Evolutionary conservation across 208 protist genomes (phyloP), one percentile per base, ranked within the genome.

Genomic region (Trypanosoma mega): DNA sequence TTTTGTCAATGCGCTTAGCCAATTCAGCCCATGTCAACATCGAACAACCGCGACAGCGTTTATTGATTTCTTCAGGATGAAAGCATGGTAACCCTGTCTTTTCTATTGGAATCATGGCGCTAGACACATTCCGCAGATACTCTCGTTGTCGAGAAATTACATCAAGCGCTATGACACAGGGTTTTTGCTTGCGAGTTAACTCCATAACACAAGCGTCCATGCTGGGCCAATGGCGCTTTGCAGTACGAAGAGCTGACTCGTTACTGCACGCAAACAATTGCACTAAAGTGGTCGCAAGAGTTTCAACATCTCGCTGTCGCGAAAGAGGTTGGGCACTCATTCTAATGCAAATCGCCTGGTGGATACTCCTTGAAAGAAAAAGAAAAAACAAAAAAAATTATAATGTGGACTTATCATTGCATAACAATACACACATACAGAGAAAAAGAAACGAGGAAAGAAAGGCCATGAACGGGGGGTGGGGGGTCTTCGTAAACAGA

Each of bases 141-240:
- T 72, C 57, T 20, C 57, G 34, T 52, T 89, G 85, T 18, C 50
- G 60, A 2, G 36, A 41, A n/a, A 69, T 69, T 11, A 92, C 60
- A 8, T 82, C 72, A 21, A 92, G 48, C 9, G 60, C 73, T 47
- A 87, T 50, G 14, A 88, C 37, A 37, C 71, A 84, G 5, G 80
- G 71, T 3, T 29, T 26, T 5, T 31, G 59, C 64, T 82, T 88
- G 2, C 39, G 61, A 2, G 45, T 24, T 37, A 87, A 36, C 27
- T 70, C 63, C 6, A 46, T 37, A 16, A 43, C 24, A 29, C 65
- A 76, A 31, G 45, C 43, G 1, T 36, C 45, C 34, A 66, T 52
- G 14, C 58, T 34, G 0, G 74, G 76, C 52, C 65, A 79, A 51
- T 72, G 52, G 0, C 43, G 50, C 44, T 49, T 56, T 46, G 76